Conservation (phyloP, 148 eudicot species). For the Agrostemma githago region DNA sequence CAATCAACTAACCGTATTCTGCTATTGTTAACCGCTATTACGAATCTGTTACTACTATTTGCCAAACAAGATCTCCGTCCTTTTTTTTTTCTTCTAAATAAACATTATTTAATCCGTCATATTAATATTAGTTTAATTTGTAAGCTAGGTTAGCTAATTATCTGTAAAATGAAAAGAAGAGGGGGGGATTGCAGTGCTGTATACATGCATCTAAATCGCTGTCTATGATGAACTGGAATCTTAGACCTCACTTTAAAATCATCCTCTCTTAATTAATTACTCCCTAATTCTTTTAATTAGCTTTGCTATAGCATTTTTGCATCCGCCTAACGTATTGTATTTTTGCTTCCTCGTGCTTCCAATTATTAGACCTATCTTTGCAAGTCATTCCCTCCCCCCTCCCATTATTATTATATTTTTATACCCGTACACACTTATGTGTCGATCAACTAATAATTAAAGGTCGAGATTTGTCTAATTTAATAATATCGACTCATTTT, state of each 20-base stretch:
- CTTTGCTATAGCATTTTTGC: background rate
- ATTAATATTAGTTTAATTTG: slow-evolving; percentile 8
- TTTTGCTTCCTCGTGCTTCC: background rate
- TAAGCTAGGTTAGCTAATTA: slow-evolving; percentile 2
- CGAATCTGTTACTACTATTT: no score
- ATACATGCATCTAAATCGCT: slow-evolving; percentile 46
- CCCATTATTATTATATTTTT: no score
- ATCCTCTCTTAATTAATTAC: background rate
- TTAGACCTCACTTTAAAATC: slow-evolving; percentile 9
- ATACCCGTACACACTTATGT: no score
- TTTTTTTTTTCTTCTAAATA: no score
- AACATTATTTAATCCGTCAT: no score
- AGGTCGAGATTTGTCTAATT: no score
- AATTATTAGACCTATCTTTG: slow-evolving; percentile 11
- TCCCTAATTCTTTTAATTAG: background rate
- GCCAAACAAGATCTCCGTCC: no score
- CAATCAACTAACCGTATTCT: no score
- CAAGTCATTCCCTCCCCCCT: background rate
- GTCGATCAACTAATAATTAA: no score
- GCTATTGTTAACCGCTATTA: no score
- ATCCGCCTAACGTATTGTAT: background rate
- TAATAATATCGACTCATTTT: no score
- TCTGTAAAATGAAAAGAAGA: slow-evolving; percentile 29
- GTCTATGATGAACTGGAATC: slow-evolving; percentile 34
- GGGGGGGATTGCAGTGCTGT: slow-evolving; percentile 18